Evolutionary conservation across 345 rosid genomes (phyloP), one percentile per base, ranked within the genome.

Genomic region (Erucastrum elatum): DNA sequence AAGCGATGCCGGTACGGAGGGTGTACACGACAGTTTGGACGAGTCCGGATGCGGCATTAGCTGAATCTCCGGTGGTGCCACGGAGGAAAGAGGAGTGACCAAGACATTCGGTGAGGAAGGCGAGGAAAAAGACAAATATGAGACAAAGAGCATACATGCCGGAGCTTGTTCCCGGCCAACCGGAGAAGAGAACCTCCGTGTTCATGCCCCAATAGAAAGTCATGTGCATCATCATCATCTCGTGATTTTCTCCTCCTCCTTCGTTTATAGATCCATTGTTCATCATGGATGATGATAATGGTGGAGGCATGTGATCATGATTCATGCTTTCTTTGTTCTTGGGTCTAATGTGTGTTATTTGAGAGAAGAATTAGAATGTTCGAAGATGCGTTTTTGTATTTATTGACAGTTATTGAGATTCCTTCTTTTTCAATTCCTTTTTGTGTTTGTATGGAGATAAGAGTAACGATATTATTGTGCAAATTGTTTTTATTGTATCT

Each of bases 161-260:
- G 2, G 84, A 35, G 81, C 76, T 84, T 8, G 84, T 80, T 71
- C 92, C 94, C 0, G 98, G 98, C 98, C 98, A 94, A 10, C 91
- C 87, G 6, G 85, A 61, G 83, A 94, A 92, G 70, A 90, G 90
- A 75, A 94, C 75, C 78, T 84, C 82, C 13, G 90, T 55, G 68
- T 72, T 84, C 76, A 85, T 89, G 21, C 98, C 94, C 98, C 96
- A 94, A 70, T 26, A 89, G 86, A 94, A 90, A 66, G 85, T 64
- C 85, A 51, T 82, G 76, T 82, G 94, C 81, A 62, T 55, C 82
- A 77, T 56, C 73, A 75, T 64, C 76, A 74, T 75, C 13, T 26
- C 39, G 8, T 69, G 71, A 13, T 63, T 78, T 5, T 27, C 67
- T 37, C 34, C 55, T 66, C 53, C 56, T 66, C 63, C 81, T 72